Base-by-base conservation (phyloP, 2,329 filamentous ascomycete genomes). In the Periconia digitata region DNA sequence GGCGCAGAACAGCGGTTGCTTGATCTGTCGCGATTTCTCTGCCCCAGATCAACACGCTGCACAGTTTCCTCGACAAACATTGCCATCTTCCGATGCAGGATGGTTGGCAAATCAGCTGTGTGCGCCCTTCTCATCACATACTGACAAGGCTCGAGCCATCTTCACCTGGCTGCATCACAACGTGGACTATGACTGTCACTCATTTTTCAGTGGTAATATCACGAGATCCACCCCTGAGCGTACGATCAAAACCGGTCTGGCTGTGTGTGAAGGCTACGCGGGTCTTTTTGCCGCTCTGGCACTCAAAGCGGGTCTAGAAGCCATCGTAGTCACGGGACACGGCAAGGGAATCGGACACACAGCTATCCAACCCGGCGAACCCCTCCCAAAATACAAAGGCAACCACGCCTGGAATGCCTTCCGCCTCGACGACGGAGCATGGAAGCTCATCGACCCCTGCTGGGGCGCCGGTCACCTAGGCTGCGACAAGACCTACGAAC, bases 151-250 rank as follows among this genome's bases (percentile, higher is more conserved):
- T 2, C 82, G 94, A 22, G 90, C 85, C 2, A 89, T 99, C 50
- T 97, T 97, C 67, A 90, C 89, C 1, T 99, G 94, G 94, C 84
- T 92, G 35, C 92, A 97, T 72, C 86, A 97, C 71, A 97, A 97
- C 61, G 85, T 99, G 49, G 80, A 79, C 40, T 99, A 97, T 68
- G 90, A 97, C 66, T 84, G 85, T 0, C 79, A 83, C 21, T 81
- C 85, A 20, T 95, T 96, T 74, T 95, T 95, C 64, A 82, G 79
- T 47, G 82, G 85, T 29, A 84, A 77, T 40, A 76, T 95, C 24
- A 79, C 84, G 53, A 77, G 81, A 7, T 85, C 84, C 36, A 86
- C 84, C 0, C 86, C 90, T 0, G 82, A 85, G 27, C 83, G 86
- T 24, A 92, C 88, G 1, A 82, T 97, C 10, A 79, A 84, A 23